phyloP scores from a whole-genome alignment of 345 rosid genomes.

The Gossypium bickii region DNA sequence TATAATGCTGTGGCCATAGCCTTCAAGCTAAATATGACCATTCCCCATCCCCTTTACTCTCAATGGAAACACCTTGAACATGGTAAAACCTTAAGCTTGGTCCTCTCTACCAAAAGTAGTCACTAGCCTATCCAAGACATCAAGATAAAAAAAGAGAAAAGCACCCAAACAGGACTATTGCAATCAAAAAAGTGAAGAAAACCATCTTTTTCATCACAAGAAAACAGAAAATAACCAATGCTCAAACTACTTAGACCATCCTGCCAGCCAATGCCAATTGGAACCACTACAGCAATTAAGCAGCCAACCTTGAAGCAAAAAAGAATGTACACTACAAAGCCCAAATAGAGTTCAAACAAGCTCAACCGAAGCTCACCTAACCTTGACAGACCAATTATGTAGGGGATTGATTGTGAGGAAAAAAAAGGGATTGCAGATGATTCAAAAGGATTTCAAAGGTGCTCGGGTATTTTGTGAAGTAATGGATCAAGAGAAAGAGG shows the following conservation, averaged over 20 bases:
- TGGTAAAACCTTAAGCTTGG: not conserved
- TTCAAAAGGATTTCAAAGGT: not conserved
- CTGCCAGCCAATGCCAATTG: not conserved
- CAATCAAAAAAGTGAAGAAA: not conserved
- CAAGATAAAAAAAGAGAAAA: not conserved
- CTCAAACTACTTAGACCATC: not conserved
- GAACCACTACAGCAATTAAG: not conserved
- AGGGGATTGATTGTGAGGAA: not conserved
- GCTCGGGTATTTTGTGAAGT: not conserved
- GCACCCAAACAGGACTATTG: not conserved
- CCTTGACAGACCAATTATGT: not conserved
- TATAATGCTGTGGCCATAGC: not conserved
- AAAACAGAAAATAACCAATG: slow-evolving; percentile 1
- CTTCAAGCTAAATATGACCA: not conserved
- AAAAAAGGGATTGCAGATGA: not conserved
- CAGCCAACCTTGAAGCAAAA: not conserved
- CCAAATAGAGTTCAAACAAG: not conserved
- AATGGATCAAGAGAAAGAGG: not conserved
- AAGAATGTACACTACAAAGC: not conserved
- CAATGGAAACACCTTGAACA: not conserved
- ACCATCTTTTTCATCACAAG: not conserved
- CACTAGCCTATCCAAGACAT: no score
- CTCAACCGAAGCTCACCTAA: not conserved
- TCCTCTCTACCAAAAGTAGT: not conserved
- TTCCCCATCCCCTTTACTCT: not conserved